Evolutionary conservation across 352 stramenopile species (phyloP).

Genomic region (Phytophthora lateralis): DNA sequence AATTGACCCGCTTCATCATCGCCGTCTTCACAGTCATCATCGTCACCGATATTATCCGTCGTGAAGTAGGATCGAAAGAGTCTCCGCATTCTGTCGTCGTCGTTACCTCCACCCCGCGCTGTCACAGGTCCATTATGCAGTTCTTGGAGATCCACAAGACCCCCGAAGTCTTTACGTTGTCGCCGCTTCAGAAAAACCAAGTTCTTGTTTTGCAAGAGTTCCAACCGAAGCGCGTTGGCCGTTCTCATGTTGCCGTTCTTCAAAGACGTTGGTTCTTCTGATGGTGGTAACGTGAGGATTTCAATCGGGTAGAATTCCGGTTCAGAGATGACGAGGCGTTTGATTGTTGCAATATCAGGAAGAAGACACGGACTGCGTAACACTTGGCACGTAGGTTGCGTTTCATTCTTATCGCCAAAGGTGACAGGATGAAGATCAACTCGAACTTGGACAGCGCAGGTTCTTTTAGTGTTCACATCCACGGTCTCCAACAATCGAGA

Average conservation of each 20-base stretch:
- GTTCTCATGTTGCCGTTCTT: slow-evolving; percentile 25
- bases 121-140: slow-evolving; percentile 10
- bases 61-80: slow-evolving; percentile 46
- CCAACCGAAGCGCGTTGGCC: slow-evolving; percentile 63
- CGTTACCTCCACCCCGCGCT: background rate
- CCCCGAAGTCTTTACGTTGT: slow-evolving; percentile 23
- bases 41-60: slow-evolving; percentile 1
- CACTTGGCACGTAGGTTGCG: slow-evolving; percentile 27
- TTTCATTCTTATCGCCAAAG: slow-evolving; percentile 1
- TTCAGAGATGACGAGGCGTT: slow-evolving; percentile 56
- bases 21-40: slow-evolving; percentile 24
- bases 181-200: slow-evolving; percentile 68
- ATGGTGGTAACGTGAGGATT: slow-evolving; percentile 42
- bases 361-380: slow-evolving; percentile 75
- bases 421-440: slow-evolving; percentile 43
- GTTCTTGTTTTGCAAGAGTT: slow-evolving; percentile 60
- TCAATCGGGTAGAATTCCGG: slow-evolving; percentile 72
- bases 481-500: slow-evolving; percentile 76
- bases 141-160: slow-evolving; percentile 19
- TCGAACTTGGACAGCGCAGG: slow-evolving; percentile 51
- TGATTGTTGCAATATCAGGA: slow-evolving; percentile 61
- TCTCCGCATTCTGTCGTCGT: slow-evolving; percentile 34
- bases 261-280: slow-evolving; percentile 5
- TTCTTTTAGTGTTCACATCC: slow-evolving; percentile 63
- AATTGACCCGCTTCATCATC: slow-evolving; percentile 20